Conservation (phyloP, 192 early-diverging fungal species). For the Podochytrium sp. region DNA sequence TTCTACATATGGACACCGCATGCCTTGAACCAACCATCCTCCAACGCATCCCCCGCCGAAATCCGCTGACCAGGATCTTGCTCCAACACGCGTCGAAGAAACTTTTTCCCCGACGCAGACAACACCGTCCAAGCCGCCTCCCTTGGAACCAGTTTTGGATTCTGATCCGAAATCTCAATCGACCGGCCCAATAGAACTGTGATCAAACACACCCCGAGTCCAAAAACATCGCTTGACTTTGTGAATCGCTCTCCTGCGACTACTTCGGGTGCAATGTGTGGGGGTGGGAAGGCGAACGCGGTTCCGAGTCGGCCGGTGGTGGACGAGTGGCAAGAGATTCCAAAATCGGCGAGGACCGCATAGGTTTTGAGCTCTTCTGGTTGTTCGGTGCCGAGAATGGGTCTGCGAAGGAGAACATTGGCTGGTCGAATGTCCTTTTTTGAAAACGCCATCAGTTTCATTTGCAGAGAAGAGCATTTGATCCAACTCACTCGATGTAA, state of each 20-base stretch:
- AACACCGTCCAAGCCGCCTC: neutral
- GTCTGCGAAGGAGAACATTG: slow-evolving; percentile 20
- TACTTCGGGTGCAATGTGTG: slow-evolving; percentile 29
- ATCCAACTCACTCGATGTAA: slow-evolving; percentile 6
- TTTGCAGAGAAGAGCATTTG: too few species aligned
- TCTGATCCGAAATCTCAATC: slow-evolving; percentile 8
- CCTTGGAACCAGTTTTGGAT: neutral
- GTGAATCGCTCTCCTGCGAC: slow-evolving; percentile 3
- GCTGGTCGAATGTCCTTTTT: slow-evolving; percentile 22
- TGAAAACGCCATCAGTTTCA: neutral
- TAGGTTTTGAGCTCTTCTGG: neutral
- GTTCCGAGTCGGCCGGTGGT: too few species aligned
- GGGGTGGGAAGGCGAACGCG: too few species aligned
- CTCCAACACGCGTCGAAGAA: neutral
- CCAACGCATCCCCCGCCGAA: slow-evolving; percentile 2
- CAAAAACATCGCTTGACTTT: slow-evolving; percentile 17
- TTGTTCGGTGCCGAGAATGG: slow-evolving; percentile 5
- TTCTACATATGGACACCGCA: neutral
- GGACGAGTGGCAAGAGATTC: neutral
- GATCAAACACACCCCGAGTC: slow-evolving; percentile 12
- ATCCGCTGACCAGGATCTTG: neutral
- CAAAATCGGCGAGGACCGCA: slow-evolving; percentile 29
- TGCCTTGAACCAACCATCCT: neutral
- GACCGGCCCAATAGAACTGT: slow-evolving; percentile 4
- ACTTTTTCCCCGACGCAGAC: neutral